Percentiles rank a stretch among this genome's conserved stretches.
Evolutionary conservation across 2,329 filamentous ascomycete genomes (phyloP).

Genomic region (Calonectria pteridis): DNA sequence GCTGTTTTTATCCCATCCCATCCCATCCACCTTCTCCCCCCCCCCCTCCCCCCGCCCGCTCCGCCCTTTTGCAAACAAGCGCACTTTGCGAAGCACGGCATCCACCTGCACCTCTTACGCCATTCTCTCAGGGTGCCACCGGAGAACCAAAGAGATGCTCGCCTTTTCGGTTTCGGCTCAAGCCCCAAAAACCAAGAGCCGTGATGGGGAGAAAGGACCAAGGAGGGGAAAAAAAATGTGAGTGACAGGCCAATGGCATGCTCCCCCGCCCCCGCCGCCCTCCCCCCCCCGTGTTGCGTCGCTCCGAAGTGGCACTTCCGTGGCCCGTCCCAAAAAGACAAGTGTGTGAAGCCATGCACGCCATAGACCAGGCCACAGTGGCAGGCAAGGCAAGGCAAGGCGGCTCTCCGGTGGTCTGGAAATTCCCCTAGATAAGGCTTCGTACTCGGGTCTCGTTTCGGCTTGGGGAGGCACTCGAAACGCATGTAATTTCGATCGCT

Average conservation of each 20-base stretch:
- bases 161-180: neutral
- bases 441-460: neutral
- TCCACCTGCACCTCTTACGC: conserved; percentile 18
- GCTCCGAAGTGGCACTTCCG: neutral
- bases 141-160: neutral
- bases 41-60: neutral
- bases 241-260: neutral
- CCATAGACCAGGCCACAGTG: no score
- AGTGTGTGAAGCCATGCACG: neutral
- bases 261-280: conserved; percentile 21
- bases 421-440: neutral
- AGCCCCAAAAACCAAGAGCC: neutral
- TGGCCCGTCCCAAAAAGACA: neutral
- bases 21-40: no score
- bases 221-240: neutral
- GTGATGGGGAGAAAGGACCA: neutral
- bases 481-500: neutral
- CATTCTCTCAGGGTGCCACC: conserved; percentile 12
- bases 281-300: neutral
- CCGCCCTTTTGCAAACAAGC: conserved; percentile 3
- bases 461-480: neutral
- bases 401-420: neutral
- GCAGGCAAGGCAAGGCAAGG: neutral
- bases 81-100: conserved; percentile 19
- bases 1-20: neutral